Base-by-base conservation (phyloP, 2,329 filamentous ascomycete genomes). In the Penicillium capsulatum region DNA sequence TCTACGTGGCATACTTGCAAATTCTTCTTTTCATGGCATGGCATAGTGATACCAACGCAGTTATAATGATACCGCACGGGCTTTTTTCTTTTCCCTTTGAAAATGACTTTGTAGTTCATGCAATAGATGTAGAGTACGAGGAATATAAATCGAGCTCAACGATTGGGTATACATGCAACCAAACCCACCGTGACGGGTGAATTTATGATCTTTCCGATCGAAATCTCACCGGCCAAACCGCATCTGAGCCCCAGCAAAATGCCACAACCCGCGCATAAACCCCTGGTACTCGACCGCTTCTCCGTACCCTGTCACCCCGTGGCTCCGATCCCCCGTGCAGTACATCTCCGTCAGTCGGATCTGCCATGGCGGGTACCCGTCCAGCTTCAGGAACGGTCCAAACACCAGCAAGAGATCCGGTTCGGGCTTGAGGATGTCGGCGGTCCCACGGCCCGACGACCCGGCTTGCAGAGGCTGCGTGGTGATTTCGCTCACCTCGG, bases 341-440 rank as follows among this genome's bases (percentile, higher is more conserved):
- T 90, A 96, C 42, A 98, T 96, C 72, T 98, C 92, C 0, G 90
- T 96, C 59, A 98, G 70, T 30, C 92, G 79, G 46, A 97, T 78
- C 67, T 96, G 92, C 92, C 92, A 98, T 1, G 92, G 92, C 7
- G 92, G 92, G 62, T 97, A 98, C 7, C 92, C 89, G 38, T 88
- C 83, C 31, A 98, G 69, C 61, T 89, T 83, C 38, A 97, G 80
- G 34, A 81, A 80, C 3, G 90, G 86, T 1, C 84, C 81, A 63
- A 98, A 98, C 7, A 95, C 70, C 38, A 98, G 78, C 42, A 98
- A 71, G 10, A 98, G 72, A 61, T 97, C 90, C 2, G 92, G 92
- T 66, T 98, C 91, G 7, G 79, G 75, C 76, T 94, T 92, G 45
- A 94, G 81, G 36, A 49, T 35, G 2, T 36, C 38, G 10, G 11